Evolutionary conservation across 148 eudicot genomes (phyloP).

Genomic region (Rhododendron ferrugineum): DNA sequence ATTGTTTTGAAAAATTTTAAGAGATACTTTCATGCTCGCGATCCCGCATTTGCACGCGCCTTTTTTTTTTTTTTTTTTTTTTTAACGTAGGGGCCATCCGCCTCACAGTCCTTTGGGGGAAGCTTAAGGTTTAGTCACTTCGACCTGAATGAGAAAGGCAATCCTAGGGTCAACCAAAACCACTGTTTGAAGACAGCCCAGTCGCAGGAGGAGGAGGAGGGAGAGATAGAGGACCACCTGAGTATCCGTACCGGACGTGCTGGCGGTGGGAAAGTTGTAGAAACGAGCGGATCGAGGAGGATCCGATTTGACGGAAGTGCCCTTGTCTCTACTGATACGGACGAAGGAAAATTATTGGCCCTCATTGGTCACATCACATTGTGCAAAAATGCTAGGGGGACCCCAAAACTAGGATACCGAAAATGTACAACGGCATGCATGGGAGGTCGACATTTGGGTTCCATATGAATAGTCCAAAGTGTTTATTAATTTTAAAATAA

Average conservation of each 20-base stretch:
- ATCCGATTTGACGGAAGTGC: slow-evolving; percentile 1
- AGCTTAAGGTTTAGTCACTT: slow-evolving; percentile 25
- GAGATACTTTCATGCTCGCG: accelerated
- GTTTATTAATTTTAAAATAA: too few species aligned
- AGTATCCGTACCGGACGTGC: neutral
- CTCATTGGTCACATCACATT: too few species aligned
- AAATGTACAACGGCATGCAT: too few species aligned
- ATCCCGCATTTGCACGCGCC: accelerated
- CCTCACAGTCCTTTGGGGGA: slow-evolving; percentile 12
- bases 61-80: too few species aligned
- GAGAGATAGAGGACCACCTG: neutral
- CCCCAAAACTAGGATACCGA: too few species aligned
- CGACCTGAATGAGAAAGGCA: slow-evolving; percentile 11
- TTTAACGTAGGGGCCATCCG: neutral
- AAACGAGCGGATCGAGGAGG: slow-evolving; percentile 3
- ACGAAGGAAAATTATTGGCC: too few species aligned
- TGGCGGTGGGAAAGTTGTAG: too few species aligned
- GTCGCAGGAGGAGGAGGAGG: neutral
- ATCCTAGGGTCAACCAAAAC: slow-evolving; percentile 7
- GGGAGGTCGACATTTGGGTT: too few species aligned
- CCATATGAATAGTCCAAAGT: accelerated
- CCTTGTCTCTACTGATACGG: neutral
- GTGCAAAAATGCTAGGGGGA: too few species aligned
- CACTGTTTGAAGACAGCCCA: slow-evolving; percentile 8
- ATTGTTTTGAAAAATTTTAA: too few species aligned